phyloP scores from a whole-genome alignment of 768 basidiomycete species.

The Pleurotus ostreatus region DNA sequence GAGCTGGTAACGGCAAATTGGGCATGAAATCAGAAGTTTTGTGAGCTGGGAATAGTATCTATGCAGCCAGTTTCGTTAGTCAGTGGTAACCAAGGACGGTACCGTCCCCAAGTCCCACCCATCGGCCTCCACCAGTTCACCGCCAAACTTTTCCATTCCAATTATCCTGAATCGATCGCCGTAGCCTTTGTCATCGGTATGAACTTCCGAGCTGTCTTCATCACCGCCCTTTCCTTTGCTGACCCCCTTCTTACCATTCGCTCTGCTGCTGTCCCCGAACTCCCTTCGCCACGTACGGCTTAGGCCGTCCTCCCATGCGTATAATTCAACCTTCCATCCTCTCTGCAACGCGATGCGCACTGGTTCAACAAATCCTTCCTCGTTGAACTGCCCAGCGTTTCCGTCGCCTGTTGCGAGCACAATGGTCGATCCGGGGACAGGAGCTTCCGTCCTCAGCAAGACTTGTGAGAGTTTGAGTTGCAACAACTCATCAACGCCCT shows the following conservation, averaged over 20 bases:
- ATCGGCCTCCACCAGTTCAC: conserved; percentile 45
- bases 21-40: too few relatives aligned
- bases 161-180: conserved; percentile 45
- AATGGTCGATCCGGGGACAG: conserved; percentile 67
- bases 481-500: conserved; percentile 92
- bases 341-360: conserved; percentile 81
- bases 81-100: too few relatives aligned
- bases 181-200: not conserved
- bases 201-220: not conserved
- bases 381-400: conserved; percentile 87
- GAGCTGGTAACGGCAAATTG: too few relatives aligned
- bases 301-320: conserved; percentile 84
- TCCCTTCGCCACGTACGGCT: conserved; percentile 75
- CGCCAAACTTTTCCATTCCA: conserved; percentile 65
- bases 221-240: conserved; percentile 21
- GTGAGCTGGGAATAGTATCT: too few relatives aligned
- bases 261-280: conserved; percentile 53
- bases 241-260: conserved; percentile 37
- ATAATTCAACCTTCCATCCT: conserved; percentile 94
- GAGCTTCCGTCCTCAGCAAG: conserved; percentile 58
- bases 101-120: not conserved
- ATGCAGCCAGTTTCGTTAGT: too few relatives aligned
- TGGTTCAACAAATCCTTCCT: conserved; percentile 88
- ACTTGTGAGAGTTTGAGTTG: conserved; percentile 91
- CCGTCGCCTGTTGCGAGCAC: conserved; percentile 95